phyloP scores from a whole-genome alignment of 2,329 filamentous ascomycete genomes.

The Aspergillus ibericus region DNA sequence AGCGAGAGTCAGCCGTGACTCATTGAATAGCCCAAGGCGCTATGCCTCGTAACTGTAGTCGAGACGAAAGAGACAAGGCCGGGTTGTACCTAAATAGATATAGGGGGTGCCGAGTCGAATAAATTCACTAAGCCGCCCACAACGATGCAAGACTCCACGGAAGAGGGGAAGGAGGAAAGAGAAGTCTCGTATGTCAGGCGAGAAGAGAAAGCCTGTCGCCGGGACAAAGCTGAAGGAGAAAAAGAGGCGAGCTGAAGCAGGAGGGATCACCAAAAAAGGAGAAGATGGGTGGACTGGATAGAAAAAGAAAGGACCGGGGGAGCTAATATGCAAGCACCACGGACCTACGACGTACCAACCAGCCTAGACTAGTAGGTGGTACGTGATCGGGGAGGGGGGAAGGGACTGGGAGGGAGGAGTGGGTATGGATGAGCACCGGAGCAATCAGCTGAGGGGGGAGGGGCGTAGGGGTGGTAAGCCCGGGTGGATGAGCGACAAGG shows the following conservation, averaged over 20 bases:
- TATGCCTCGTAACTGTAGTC: background rate
- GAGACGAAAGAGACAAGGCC: background rate
- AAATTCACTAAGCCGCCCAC: slow-evolving; percentile 16
- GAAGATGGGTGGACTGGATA: slow-evolving; percentile 12
- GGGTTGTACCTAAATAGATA: slow-evolving; percentile 7
- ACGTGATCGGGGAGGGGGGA: slow-evolving; percentile 14
- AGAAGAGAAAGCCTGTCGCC: slow-evolving; percentile 21
- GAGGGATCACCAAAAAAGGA: slow-evolving; percentile 14
- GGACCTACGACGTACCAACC: slow-evolving; percentile 12
- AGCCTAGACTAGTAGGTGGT: slow-evolving; percentile 12
- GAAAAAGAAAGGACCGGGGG: slow-evolving; percentile 19
- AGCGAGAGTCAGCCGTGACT: slow-evolving; percentile 11
- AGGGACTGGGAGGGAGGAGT: slow-evolving; percentile 11
- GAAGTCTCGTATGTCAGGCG: slow-evolving; percentile 9
- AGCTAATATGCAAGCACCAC: slow-evolving; percentile 27
- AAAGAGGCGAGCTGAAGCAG: slow-evolving; percentile 20
- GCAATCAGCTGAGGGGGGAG: slow-evolving; percentile 28
- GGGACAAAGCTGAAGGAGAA: slow-evolving; percentile 20
- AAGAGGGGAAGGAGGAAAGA: slow-evolving; percentile 7
- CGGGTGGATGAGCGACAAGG: slow-evolving; percentile 11
- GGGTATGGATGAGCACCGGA: slow-evolving; percentile 25
- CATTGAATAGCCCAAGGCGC: background rate
- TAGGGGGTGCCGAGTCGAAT: slow-evolving; percentile 1
- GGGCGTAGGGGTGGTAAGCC: slow-evolving; percentile 17
- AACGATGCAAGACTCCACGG: slow-evolving; percentile 10